Evolutionary conservation across 176 grass and related monocot species (phyloP).

Genomic region (Cenchrus americanus): DNA sequence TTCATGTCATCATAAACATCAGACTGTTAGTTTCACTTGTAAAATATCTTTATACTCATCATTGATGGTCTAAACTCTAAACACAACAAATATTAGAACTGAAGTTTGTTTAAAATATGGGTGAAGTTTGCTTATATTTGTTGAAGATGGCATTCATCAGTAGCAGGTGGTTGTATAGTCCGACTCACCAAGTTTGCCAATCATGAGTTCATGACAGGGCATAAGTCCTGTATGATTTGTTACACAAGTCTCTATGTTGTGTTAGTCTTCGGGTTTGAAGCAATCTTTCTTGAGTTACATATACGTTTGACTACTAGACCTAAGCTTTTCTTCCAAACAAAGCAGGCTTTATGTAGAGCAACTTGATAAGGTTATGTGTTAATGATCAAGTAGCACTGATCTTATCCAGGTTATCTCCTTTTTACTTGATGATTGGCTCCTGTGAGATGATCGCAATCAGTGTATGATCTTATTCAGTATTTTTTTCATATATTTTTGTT

Average conservation of each 20-base stretch:
- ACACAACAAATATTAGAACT: background rate
- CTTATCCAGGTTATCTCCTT: background rate
- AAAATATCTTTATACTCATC: constrained; percentile 3
- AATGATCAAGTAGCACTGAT: background rate
- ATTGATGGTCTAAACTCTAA: background rate
- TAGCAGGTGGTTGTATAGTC: background rate
- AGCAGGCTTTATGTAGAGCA: background rate
- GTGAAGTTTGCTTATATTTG: constrained; percentile 2
- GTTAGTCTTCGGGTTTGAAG: background rate
- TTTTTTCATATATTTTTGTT: background rate
- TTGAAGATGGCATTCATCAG: background rate
- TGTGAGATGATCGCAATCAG: background rate
- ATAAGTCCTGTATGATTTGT: background rate
- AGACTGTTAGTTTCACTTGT: constrained; percentile 13
- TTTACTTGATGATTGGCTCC: constrained; percentile 4
- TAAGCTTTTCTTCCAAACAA: constrained; percentile 25
- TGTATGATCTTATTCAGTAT: too few relatives aligned
- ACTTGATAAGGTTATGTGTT: constrained; percentile 8
- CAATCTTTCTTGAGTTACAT: constrained; percentile 27
- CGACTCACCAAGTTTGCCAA: background rate
- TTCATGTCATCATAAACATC: background rate
- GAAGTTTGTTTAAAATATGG: background rate
- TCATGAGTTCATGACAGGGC: constrained; percentile 20
- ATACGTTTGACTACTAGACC: background rate
- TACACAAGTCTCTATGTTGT: background rate